Evolutionary conservation across 495 filamentous ascomycete genomes (phyloP), one percentile per base, ranked within the genome.

Genomic region (Filosporella fistucella): DNA sequence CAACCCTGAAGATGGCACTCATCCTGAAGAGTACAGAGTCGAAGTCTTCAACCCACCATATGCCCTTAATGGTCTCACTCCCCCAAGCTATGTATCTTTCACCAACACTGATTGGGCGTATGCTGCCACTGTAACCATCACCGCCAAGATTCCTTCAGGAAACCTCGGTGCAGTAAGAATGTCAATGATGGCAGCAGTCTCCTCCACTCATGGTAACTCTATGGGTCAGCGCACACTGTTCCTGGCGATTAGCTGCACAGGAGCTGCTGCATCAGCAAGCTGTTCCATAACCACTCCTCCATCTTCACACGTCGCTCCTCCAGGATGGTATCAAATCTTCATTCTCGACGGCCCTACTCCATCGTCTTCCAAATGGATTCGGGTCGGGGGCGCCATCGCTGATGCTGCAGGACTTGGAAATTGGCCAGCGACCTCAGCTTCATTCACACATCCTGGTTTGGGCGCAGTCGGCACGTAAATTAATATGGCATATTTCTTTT

Each of bases 11-110:
- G 50, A 18, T 45, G n/a, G 47, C 66, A 57, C 26, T 57, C 63
- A 39, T 58, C 71, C 70, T 0, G 68, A 84, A 49, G 81, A 84
- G 58, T 81, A 81, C 64, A 75, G 81, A 40, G 71, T 82, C 44
- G 81, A 84, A 60, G 78, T 81, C 23, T 85, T 82, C 63, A 56
- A 72, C 2, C 81, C 81, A 17, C 81, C 80, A 1, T 85, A 84
- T 49, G 70, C 82, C 7, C 68, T 76, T 49, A 68, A 54, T 58
- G 68, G 63, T 53, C 65, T 66, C 40, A 59, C 69, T 1, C 69
- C 66, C 0, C 78, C 79, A 3, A 26, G 21, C 16, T 44, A 11
- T 20, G 65, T 58, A 2, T 74, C 76, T 56, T 66, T 57, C 18
- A 51, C 77, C 34, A 62, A 65, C 57, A 68, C 61, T 51, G 76